Base-by-base conservation (phyloP, 1,284 basidiomycete species). In the Cutaneotrichosporon cavernicola region DNA sequence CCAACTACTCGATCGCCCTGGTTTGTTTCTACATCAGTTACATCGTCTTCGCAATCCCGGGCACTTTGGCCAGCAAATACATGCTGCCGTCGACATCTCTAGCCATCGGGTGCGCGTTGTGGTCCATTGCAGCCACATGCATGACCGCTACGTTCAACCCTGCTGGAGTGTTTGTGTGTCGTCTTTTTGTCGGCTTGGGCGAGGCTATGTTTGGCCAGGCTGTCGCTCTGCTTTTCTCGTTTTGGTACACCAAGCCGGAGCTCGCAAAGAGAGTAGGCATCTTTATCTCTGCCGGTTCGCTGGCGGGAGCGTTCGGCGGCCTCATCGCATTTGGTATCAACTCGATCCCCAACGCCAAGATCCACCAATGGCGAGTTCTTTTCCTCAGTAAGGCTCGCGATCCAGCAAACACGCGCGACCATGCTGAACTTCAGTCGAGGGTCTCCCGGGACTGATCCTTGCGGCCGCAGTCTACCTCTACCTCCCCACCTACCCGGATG, bases 401-500 rank as follows among this genome's bases (percentile, higher is more conserved):
- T 40, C 38, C 34, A 34, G 34, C 10, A 34, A 34, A 34, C 34
- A 34, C 34, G 34, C 34, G 34, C 34, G 6, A 34, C 34, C 34
- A 34, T 40, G 38, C 38, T 40, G 38, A 40, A 8, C 9, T 62
- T 31, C 62, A 49, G 47, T 93, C 62, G 92, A 84, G 88, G 84
- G 90, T 84, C 70, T 59, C 71, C 73, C 72, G 5, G 68, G 69
- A 0, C 72, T 94, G 5, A 21, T 91, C 0, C 82, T 93, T 36
- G 91, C 90, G 2, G 58, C 90, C 22, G 57, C 87, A 31, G 85
- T 88, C 2, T 79, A 88, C 65, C 83, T 87, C 65, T 81, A 89
- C 67, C 82, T 95, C 7, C 92, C 92, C 0, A 84, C 88, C 58
- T 83, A 91, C 38, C 92, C 92, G 0, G 90, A 93, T 73, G 88